Evolutionary conservation across 2,329 filamentous ascomycete species (phyloP), one percentile per base, ranked within the genome.

Genomic region (Ustilaginoidea virens): DNA sequence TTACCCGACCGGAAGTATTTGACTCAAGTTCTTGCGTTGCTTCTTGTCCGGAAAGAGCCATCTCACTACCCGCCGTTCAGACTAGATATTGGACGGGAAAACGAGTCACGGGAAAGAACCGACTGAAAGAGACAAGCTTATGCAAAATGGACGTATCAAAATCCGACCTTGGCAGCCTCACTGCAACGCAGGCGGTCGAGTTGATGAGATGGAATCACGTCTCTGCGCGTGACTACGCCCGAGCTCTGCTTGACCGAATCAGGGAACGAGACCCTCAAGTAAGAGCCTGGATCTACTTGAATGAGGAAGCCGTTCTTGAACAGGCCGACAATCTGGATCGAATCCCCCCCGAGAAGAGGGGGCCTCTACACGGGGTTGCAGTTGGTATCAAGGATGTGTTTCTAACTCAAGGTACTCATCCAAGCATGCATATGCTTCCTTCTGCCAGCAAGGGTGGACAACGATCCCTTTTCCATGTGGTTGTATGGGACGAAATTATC

Each of bases 381-480:
- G 48, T 75, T n/a, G 70, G 55, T 1, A 54, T 74, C 8, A 74
- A 74, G 41, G 70, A 75, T 51, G 55, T 74, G 3, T 67, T 74
- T 36, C 58, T 56, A 39, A 74, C 62, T 1, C 66, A 64, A 45
- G 61, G 61, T 60, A 32, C n/a, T n/a, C n/a, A n/a, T n/a, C n/a
- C n/a, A n/a, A n/a, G n/a, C n/a, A n/a, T n/a, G n/a, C n/a, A n/a
- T n/a, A n/a, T n/a, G n/a, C n/a, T n/a, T n/a, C n/a, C n/a, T n/a
- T n/a, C n/a, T n/a, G n/a, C n/a, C n/a, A n/a, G n/a, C n/a, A n/a
- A n/a, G n/a, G n/a, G n/a, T n/a, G n/a, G n/a, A n/a, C n/a, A n/a
- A n/a, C n/a, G n/a, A n/a, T n/a, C n/a, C n/a, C n/a, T n/a, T n/a
- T n/a, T n/a, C n/a, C n/a, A n/a, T n/a, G n/a, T n/a, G n/a, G n/a